Evolutionary conservation across 2,329 filamentous ascomycete species (phyloP).

Genomic region (Berkeleyomyces rouxiae): DNA sequence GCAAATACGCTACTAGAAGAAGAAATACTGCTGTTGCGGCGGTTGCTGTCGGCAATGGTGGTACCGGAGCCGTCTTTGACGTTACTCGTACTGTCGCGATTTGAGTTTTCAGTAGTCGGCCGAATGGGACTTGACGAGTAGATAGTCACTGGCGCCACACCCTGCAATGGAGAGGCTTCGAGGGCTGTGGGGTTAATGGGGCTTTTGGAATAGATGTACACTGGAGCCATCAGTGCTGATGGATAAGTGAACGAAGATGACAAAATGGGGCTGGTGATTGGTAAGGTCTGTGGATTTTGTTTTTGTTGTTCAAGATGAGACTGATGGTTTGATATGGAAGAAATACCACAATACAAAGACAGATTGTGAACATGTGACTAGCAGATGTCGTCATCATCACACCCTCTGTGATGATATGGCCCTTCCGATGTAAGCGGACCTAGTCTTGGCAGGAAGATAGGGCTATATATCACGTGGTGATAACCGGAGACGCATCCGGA

Average conservation of each 20-base stretch:
- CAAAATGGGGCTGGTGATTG: not conserved
- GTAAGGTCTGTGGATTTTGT: no score
- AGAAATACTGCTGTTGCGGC: not conserved
- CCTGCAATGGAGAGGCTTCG: not conserved
- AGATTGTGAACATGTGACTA: no score
- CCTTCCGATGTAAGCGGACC: no score
- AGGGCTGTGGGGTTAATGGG: conserved; percentile 32
- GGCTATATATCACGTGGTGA: no score
- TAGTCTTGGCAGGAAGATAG: no score
- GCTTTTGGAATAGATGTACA: conserved; percentile 41
- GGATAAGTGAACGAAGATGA: not conserved
- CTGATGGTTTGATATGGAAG: no score
- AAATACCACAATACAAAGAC: no score
- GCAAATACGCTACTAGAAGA: not conserved
- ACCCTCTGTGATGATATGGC: no score
- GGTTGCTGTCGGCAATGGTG: not conserved
- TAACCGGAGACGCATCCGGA: no score
- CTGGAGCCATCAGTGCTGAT: conserved; percentile 36
- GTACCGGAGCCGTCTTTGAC: not conserved
- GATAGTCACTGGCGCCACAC: not conserved
- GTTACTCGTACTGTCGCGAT: not conserved
- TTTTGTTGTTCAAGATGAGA: no score
- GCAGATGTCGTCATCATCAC: no score
- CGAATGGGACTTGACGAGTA: conserved; percentile 22
- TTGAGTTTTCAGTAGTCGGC: conserved; percentile 17